Evolutionary conservation across 495 filamentous ascomycete species (phyloP), one percentile per base, ranked within the genome.

Genomic region (Polyplosphaeria fusca): DNA sequence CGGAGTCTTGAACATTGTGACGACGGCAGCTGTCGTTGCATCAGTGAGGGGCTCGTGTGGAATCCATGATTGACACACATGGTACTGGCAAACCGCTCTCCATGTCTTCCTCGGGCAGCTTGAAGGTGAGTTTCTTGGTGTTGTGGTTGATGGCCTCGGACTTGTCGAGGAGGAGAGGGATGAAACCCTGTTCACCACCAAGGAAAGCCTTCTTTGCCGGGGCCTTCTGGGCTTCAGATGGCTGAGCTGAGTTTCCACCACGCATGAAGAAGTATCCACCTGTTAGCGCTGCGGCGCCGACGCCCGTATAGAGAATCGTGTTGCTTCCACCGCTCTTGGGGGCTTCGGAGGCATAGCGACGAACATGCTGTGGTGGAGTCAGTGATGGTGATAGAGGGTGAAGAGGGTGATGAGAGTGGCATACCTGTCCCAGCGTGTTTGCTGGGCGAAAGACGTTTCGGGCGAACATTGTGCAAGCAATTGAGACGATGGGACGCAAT

Each of bases 61-160:
- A 7, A 35, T 7, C 30, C 14, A 35, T 14, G 7, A 14, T 35
- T 35, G 7, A 72, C 74, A 65, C 59, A 81, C 85, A 95, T 45
- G 94, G 82, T 60, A 95, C 74, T 25, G 78, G 71, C 58, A 98
- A 71, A 47, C 93, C 93, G 52, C 85, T 87, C 41, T 94, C 84
- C 71, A 85, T 80, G 68, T 96, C 85, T 63, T 82, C 80, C 64
- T 92, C 85, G n/a, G 88, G 86, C 23, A 94, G 83, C 38, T 80
- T 78, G 74, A 95, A 95, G 63, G 87, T 84, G 66, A 96, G 75
- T 41, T 76, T 79, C 84, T 96, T 96, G 52, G 89, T 91, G 78
- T 95, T 95, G 76, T 87, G 84, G 74, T 86, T 95, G 73, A 95
- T 70, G 13, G 70, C 65, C 73, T 89, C 86, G 60, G 89, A 79